Base-by-base conservation (phyloP, 148 eudicot genomes). In the Rhododendron simsii region DNA sequence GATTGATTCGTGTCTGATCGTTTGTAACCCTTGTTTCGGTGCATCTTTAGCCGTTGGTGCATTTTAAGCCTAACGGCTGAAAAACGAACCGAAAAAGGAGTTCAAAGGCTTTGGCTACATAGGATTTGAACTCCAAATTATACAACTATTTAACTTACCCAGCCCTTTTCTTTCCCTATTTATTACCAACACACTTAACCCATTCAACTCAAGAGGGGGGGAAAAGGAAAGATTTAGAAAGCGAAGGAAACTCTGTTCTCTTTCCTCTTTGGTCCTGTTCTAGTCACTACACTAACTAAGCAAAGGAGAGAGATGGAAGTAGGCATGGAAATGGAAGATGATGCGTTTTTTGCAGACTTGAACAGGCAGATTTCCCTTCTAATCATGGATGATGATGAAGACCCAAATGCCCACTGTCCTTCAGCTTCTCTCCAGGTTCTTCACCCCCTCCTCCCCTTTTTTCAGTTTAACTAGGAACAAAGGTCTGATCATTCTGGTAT, bases 331-430 rank as follows among this genome's bases (percentile, higher is more conserved):
- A 71, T 91, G 2, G 93, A 96, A 81, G 98, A 96, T 90, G 98
- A 96, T 87, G 82, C 88, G 48, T 93, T 91, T 85, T 93, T 92
- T 90, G 95, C 93, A 83, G 98, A 96, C 59, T 83, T 96, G 69
- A 96, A 91, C 91, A 93, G 91, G 85, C 98, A 93, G 85, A 94
- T 96, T 83, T 94, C 95, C 78, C 94, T 95, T 78, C 88, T 96
- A 7, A 93, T 96, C 67, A 94, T 93, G 92, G 98, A 96, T 47
- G 95, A 94, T 33, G 91, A 92, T 11, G 90, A 87, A 2, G 85
- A 83, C 81, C 86, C 89, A 0, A 84, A 87, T 87, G 45, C 91
- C 9, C 93, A 74, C 78, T 86, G 44, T 75, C 75, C 94, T 78
- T 87, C 94, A 7, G 81, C 86, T 87, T 89, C 92, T 86, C 86